These are phyloP conservation scores for Fusarium virguliforme DNA, from an alignment of 2,329 filamentous ascomycete genomes.

Conservation along the genomic window DNA sequence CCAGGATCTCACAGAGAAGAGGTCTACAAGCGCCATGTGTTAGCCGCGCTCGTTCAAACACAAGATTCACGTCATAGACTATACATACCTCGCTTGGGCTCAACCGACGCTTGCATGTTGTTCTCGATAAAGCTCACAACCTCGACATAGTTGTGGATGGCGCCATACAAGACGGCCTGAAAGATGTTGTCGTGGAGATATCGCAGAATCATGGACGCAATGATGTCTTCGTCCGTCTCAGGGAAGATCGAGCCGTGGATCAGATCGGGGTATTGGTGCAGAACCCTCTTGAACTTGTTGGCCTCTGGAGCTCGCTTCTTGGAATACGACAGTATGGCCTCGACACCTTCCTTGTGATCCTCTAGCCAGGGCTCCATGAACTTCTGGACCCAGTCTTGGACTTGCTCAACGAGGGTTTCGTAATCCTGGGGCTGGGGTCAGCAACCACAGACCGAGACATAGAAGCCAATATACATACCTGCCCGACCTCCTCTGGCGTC, in stretches of 20 bases:
- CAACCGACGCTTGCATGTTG: slow-evolving; percentile 55
- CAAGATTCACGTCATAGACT: neutral
- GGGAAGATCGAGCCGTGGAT: slow-evolving; percentile 54
- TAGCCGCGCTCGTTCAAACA: neutral
- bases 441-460: neutral
- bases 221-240: slow-evolving; percentile 59
- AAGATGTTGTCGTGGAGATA: slow-evolving; percentile 58
- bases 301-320: slow-evolving; percentile 49
- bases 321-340: slow-evolving; percentile 41
- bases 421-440: slow-evolving; percentile 54
- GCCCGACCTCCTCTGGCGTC: slow-evolving; percentile 56
- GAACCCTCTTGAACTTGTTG: slow-evolving; percentile 46
- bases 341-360: slow-evolving; percentile 46
- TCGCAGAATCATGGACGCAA: slow-evolving; percentile 56
- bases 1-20: slow-evolving; percentile 58
- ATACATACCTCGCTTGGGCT: slow-evolving; percentile 57
- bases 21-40: slow-evolving; percentile 46
- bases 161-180: slow-evolving; percentile 54
- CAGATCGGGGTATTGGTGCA: slow-evolving; percentile 55
- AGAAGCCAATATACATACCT: slow-evolving; percentile 48
- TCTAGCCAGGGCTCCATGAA: slow-evolving; percentile 55
- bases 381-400: slow-evolving; percentile 58
- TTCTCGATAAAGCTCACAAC: slow-evolving; percentile 55
- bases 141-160: slow-evolving; percentile 45
- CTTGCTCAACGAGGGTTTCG: slow-evolving; percentile 54